Conservation (phyloP, 768 basidiomycete genomes). For the Hericium erinaceus region DNA sequence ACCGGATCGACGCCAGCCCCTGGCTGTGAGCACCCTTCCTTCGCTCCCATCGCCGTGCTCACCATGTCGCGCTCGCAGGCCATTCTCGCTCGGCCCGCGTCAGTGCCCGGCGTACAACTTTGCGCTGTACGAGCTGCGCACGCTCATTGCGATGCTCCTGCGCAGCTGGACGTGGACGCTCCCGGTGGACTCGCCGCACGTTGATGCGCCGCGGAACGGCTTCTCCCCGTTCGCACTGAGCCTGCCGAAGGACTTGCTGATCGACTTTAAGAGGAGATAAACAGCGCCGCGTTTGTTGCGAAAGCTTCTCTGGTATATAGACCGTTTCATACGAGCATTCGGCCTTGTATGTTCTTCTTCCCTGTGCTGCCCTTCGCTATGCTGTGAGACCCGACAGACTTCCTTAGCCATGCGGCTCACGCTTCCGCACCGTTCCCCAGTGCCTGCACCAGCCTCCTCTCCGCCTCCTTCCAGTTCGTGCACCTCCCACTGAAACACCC, state of each 20-base stretch:
- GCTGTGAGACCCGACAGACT: no score
- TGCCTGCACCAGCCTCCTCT: background rate
- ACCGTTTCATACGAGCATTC: no score
- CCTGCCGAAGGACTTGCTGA: conserved; percentile 23
- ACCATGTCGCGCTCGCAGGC: background rate
- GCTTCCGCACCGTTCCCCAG: no score
- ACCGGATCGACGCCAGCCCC: background rate
- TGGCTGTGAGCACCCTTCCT: background rate
- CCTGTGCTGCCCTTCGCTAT: no score
- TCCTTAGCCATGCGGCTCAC: no score
- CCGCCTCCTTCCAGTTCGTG: background rate
- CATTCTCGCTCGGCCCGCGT: background rate
- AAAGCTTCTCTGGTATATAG: no score
- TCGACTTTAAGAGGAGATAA: conserved; percentile 16
- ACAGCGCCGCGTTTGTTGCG: background rate
- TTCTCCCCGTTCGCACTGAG: conserved; percentile 28
- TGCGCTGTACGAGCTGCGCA: conserved; percentile 24
- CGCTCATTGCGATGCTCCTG: conserved; percentile 26
- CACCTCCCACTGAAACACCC: background rate
- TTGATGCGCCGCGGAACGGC: conserved; percentile 20
- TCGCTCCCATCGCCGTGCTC: background rate
- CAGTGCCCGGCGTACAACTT: conserved; percentile 8
- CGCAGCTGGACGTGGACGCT: conserved; percentile 25
- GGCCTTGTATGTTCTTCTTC: no score
- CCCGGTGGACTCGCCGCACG: conserved; percentile 17